Base-by-base conservation (phyloP, 768 basidiomycete species). In the Lactarius akahatsu region DNA sequence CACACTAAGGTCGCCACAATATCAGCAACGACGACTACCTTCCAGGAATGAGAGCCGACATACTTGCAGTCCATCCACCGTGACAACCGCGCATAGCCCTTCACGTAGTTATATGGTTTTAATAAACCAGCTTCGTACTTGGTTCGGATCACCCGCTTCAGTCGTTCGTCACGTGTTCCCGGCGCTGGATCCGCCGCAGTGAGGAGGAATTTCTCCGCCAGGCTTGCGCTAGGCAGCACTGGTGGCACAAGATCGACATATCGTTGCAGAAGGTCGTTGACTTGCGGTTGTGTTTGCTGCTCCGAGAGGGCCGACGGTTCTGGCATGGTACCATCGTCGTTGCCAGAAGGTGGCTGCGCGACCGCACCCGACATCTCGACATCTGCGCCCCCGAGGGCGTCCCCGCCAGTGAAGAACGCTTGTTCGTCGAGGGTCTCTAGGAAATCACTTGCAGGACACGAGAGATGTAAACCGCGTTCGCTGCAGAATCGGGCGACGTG, bases 1-100 rank as follows among this genome's bases (percentile, higher is more conserved):
- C 16, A 96, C 91, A 73, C 92, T 94, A 70, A 23, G 18, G 26
- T 66, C 57, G 47, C 59, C 61, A 23, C 30, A 41, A 66, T 41
- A 50, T 52, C 55, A 62, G 26, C 5, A 40, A 3, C 18, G 34
- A 34, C 7, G 32, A 3, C 15, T 23, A 47, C 52, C 41, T 20
- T 15, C 73, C 11, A 79, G 55, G 52, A 45, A 34, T n/a, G 38
- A 9, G 45, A 5, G 6, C 11, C 41, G 15, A 74, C 84, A 23
- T 74, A 94, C 94, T 95, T 94, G 74, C 88, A 80, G 71, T 95
- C 94, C 93, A 98, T 96, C 95, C 95, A 98, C 63, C 91, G 83
- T 62, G 89, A 91, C 69, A 98, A 77, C 66, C 96, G 81, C 16
- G 93, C 90, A 72, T 98, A 98, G 0, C 96, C 96, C 73, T 95